Evolutionary conservation across 2,329 filamentous ascomycete genomes (phyloP).

Genomic region (Stagonosporopsis rhizophila): DNA sequence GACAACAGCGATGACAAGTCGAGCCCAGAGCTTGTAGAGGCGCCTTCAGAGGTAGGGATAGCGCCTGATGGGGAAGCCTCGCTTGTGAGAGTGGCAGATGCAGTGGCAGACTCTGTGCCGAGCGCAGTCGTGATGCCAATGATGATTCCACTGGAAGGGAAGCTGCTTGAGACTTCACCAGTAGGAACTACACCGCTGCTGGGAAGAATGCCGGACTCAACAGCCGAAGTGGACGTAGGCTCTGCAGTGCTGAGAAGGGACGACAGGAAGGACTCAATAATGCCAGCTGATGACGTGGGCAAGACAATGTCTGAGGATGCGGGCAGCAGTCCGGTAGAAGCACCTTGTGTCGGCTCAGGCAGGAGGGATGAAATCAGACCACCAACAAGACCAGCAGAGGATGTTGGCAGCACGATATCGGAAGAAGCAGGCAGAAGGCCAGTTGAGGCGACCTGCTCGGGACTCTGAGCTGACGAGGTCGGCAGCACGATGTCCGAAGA

Average conservation of each 20-base stretch:
- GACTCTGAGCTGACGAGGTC: background rate
- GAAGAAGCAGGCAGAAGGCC: slow-evolving; percentile 11
- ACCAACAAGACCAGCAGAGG: slow-evolving; percentile 16
- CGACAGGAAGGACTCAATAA: slow-evolving; percentile 24
- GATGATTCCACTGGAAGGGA: slow-evolving; percentile 37
- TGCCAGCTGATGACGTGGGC: slow-evolving; percentile 16
- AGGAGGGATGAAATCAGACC: slow-evolving; percentile 25
- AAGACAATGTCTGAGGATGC: slow-evolving; percentile 6
- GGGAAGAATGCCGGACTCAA: slow-evolving; percentile 36
- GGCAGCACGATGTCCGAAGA: background rate
- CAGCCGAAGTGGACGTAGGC: slow-evolving; percentile 20
- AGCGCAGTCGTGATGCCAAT: slow-evolving; percentile 48
- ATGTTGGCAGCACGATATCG: slow-evolving; percentile 8
- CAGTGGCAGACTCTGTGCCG: slow-evolving; percentile 29
- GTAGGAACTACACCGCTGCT: slow-evolving; percentile 34
- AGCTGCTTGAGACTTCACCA: slow-evolving; percentile 8
- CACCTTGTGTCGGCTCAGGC: slow-evolving; percentile 14
- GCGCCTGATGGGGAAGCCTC: slow-evolving; percentile 23
- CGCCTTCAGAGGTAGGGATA: slow-evolving; percentile 33
- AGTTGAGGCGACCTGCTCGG: slow-evolving; percentile 2
- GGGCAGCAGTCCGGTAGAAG: slow-evolving; percentile 13
- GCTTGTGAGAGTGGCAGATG: slow-evolving; percentile 20
- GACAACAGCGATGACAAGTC: slow-evolving; percentile 28
- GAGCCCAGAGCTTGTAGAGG: slow-evolving; percentile 19
- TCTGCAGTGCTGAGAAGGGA: slow-evolving; percentile 20